phyloP scores from a whole-genome alignment of 139 green algal species.

The Picochlorum sp. region DNA sequence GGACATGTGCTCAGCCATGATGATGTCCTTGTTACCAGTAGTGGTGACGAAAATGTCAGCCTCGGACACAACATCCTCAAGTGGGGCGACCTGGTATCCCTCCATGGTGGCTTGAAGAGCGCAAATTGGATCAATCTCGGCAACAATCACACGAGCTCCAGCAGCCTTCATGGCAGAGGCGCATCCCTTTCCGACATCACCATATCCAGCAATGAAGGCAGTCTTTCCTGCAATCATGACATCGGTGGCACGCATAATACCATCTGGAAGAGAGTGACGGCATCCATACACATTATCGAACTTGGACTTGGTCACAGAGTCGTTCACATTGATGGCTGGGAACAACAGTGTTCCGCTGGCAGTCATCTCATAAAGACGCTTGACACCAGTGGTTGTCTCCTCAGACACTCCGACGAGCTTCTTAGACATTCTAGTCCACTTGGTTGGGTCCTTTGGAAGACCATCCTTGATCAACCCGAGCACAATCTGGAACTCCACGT shows the following conservation, averaged over 20 bases:
- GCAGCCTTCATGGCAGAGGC: slow-evolving; percentile 94
- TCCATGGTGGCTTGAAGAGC: slow-evolving; percentile 92
- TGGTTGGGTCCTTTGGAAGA: slow-evolving; percentile 26
- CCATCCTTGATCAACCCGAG: slow-evolving; percentile 80
- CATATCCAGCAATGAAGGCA: slow-evolving; percentile 84
- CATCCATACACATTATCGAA: slow-evolving; percentile 99
- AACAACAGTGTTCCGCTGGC: slow-evolving; percentile 80
- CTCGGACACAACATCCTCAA: slow-evolving; percentile 79
- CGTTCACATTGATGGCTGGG: slow-evolving; percentile 99
- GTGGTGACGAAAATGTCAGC: slow-evolving; percentile 99
- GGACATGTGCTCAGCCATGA: slow-evolving; percentile 93
- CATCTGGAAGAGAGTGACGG: slow-evolving; percentile 97
- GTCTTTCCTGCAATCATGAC: slow-evolving; percentile 85
- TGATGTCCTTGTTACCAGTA: slow-evolving; percentile 79
- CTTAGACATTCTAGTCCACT: slow-evolving; percentile 76
- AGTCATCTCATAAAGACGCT: slow-evolving; percentile 98
- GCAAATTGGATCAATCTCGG: slow-evolving; percentile 99
- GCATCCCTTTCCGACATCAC: slow-evolving; percentile 98
- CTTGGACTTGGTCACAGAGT: slow-evolving; percentile 99
- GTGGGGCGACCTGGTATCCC: slow-evolving; percentile 71
- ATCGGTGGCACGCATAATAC: slow-evolving; percentile 99
- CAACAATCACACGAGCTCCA: slow-evolving; percentile 77
- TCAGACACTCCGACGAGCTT: slow-evolving; percentile 88
- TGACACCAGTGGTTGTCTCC: slow-evolving; percentile 99
- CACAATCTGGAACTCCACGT: slow-evolving; percentile 99